Conservation (phyloP, 305 asterid genomes). For the Solanum aculeatissimum region DNA sequence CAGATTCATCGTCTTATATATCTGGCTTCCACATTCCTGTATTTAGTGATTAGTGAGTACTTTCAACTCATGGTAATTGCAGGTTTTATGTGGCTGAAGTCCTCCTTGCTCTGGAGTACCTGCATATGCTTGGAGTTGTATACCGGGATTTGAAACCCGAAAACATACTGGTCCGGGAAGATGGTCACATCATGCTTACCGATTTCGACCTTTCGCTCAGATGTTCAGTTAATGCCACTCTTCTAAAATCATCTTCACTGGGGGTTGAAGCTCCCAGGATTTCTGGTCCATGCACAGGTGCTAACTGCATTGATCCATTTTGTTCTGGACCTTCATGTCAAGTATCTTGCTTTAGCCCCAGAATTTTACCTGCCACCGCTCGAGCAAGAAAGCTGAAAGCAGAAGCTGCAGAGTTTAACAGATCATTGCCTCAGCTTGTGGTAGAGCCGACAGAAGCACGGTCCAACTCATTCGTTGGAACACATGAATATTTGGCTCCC, state of each 20-base stretch:
- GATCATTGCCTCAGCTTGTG: slow-evolving; percentile 72
- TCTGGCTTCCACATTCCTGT: background rate
- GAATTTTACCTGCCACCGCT: slow-evolving; percentile 42
- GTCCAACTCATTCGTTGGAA: slow-evolving; percentile 92
- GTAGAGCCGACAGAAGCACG: slow-evolving; percentile 94
- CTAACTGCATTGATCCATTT: slow-evolving; percentile 92
- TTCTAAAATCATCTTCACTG: slow-evolving; percentile 35
- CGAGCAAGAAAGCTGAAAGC: slow-evolving; percentile 46
- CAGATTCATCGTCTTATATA: background rate
- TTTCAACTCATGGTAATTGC: slow-evolving; percentile 5
- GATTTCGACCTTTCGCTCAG: slow-evolving; percentile 89
- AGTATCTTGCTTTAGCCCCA: slow-evolving; percentile 83
- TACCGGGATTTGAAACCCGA: slow-evolving; percentile 93
- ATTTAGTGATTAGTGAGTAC: background rate
- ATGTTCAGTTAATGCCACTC: slow-evolving; percentile 79
- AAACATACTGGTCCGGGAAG: slow-evolving; percentile 82
- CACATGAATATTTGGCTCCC: slow-evolving; percentile 91
- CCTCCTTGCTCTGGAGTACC: slow-evolving; percentile 81
- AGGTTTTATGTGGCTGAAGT: slow-evolving; percentile 94
- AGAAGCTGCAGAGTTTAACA: slow-evolving; percentile 29
- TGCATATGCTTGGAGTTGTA: slow-evolving; percentile 91
- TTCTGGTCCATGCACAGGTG: slow-evolving; percentile 87
- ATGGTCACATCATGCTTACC: slow-evolving; percentile 93
- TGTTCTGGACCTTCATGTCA: slow-evolving; percentile 78
- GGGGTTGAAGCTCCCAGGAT: slow-evolving; percentile 54